Percentiles rank a stretch among this genome's conserved stretches.
Evolutionary conservation across 768 basidiomycete species (phyloP).

Genomic region (Termitomyces eurrhizus): DNA sequence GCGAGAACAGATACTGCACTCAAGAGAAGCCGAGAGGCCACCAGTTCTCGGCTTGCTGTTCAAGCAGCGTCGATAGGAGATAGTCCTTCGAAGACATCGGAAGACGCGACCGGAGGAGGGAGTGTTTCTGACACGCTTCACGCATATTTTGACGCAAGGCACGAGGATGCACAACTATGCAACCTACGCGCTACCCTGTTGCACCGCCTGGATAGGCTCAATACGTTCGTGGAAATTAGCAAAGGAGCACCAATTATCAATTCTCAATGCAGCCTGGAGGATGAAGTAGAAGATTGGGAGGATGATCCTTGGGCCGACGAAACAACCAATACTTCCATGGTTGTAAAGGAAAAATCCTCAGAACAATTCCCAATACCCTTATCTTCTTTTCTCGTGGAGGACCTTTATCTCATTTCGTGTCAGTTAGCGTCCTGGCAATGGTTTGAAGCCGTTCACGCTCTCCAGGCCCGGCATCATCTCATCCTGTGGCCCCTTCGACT

Average conservation of each 20-base stretch:
- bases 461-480: slow-evolving; percentile 54
- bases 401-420: slow-evolving; percentile 57
- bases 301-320: slow-evolving; percentile 76
- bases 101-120: slow-evolving; percentile 4
- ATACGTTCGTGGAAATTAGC: slow-evolving; percentile 66
- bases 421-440: slow-evolving; percentile 61
- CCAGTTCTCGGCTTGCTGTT: slow-evolving; percentile 15
- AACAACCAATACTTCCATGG: slow-evolving; percentile 20
- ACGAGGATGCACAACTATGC: slow-evolving; percentile 62
- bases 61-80: background rate
- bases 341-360: slow-evolving; percentile 23
- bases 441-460: slow-evolving; percentile 51
- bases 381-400: slow-evolving; percentile 56
- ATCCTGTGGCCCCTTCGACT: slow-evolving; percentile 69
- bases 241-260: slow-evolving; percentile 31
- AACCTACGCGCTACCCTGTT: slow-evolving; percentile 66
- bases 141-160: slow-evolving; percentile 53
- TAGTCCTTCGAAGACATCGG: background rate
- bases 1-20: slow-evolving; percentile 50
- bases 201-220: slow-evolving; percentile 61
- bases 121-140: slow-evolving; percentile 27
- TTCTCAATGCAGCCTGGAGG: slow-evolving; percentile 38
- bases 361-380: slow-evolving; percentile 48
- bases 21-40: slow-evolving; percentile 39
- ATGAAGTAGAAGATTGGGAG: slow-evolving; percentile 64